Evolutionary conservation across 169 alveolate genomes (phyloP), one percentile per base, ranked within the genome.

Genomic region (Theileria parva): DNA sequence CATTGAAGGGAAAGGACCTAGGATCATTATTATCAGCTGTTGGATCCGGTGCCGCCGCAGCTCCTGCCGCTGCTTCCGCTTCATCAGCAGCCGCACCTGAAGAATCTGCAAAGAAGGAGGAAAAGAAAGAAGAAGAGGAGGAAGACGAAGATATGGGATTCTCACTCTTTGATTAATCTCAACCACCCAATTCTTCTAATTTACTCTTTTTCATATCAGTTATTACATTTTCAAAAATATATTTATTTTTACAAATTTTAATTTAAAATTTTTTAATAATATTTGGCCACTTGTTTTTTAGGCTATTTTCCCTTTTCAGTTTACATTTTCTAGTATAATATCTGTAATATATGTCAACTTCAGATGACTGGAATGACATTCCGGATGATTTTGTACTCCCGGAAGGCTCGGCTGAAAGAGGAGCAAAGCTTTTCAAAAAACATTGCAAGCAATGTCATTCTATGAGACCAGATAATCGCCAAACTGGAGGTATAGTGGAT

Each of bases 381-480:
- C 88, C 87, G 9, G 95, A 91, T 44, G 83, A 85, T 66, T 91
- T 91, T 68, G 95, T 91, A 55, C 86, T 87, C 48, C 94, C 95
- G 60, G 57, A 76, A 23, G 95, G 95, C 17, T 86, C 86, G 57
- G 92, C 88, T 27, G 81, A 79, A 19, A 75, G 92, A 34, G 95
- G 95, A n/a, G 93, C 91, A 25, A 92, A 90, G 55, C 79, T 90
- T 0, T 92, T 92, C 80, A 92, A 92, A 77, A 92, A 92, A 60
- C 94, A 92, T 75, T 92, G 95, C 84, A 89, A 87, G n/a, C 95
- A 92, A 69, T 92, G 95, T 65, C 95, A 92, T 79, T 90, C 95
- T 19, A 74, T 92, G 81, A 88, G 93, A 11, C 95, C 95, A 21
- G 95, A 92, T 60, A 91, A 91, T 66, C 85, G 93, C 9, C 95